These are phyloP conservation scores for Boletus huronensis DNA, from an alignment of 768 basidiomycete genomes.

Conservation along the genomic window DNA sequence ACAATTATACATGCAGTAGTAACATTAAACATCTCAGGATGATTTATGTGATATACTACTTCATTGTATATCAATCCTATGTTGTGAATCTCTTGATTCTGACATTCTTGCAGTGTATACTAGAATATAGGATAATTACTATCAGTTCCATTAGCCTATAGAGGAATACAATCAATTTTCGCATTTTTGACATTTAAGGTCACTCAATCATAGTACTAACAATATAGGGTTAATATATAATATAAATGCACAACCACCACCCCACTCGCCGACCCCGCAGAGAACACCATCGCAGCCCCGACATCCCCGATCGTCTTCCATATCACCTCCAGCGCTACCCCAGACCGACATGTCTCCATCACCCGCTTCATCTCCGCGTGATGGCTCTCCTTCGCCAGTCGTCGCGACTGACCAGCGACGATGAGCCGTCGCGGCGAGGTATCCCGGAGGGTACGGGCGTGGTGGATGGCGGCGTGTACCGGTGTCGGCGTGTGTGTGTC, in stretches of 20 bases:
- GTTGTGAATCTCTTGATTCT: too few species aligned
- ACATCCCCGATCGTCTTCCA: conserved; percentile 86
- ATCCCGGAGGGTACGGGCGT: conserved; percentile 34
- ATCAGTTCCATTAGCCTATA: too few species aligned
- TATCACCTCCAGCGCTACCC: conserved; percentile 33
- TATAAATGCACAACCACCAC: conserved; percentile 71
- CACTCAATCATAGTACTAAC: too few species aligned
- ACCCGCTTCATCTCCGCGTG: conserved; percentile 63
- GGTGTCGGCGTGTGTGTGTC: conserved; percentile 52
- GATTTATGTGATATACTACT: too few species aligned
- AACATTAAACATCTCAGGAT: too few species aligned
- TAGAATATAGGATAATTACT: too few species aligned
- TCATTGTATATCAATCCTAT: too few species aligned
- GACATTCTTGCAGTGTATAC: too few species aligned
- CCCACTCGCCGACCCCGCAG: conserved; percentile 46
- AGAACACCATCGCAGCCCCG: conserved; percentile 70
- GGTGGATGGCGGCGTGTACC: conserved; percentile 50
- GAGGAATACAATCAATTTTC: too few species aligned
- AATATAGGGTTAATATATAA: too few species aligned
- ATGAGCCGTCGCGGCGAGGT: conserved; percentile 48
- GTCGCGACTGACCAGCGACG: conserved; percentile 69
- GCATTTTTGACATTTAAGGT: too few species aligned
- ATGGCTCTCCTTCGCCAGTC: conserved; percentile 73
- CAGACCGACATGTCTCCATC: conserved; percentile 39
- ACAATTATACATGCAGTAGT: too few species aligned